A percentile compares a stretch with the other conserved stretches of the same genome.
These are phyloP conservation scores for Backusella australiensis DNA, from an alignment of 192 early-diverging fungal species.

Conservation along the genomic window DNA sequence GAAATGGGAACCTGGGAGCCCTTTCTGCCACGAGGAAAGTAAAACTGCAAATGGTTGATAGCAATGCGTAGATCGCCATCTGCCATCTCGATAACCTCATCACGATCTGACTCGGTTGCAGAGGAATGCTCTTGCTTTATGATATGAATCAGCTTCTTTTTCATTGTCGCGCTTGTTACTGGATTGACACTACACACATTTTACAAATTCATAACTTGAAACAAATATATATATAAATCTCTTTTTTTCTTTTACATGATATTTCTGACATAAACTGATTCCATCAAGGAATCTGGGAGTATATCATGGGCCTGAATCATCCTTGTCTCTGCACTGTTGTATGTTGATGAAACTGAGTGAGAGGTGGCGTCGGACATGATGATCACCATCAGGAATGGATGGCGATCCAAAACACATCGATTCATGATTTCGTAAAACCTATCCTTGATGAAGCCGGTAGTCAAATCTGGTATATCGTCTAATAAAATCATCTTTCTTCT, in stretches of 20 bases:
- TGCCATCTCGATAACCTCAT: not conserved
- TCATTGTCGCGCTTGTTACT: not conserved
- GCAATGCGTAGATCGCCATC: constrained; percentile 11
- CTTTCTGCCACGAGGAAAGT: not conserved
- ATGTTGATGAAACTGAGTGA: not conserved
- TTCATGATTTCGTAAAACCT: not conserved
- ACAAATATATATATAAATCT: not conserved
- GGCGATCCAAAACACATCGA: not conserved
- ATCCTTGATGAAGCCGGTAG: not conserved
- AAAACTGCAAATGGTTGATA: constrained; percentile 13
- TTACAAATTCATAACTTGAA: not conserved
- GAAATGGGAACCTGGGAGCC: not conserved
- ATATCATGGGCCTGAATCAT: not conserved
- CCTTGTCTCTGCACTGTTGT: not conserved
- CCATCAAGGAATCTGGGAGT: not conserved
- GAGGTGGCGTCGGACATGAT: not conserved
- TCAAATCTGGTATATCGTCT: constrained; percentile 12
- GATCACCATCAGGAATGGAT: not conserved
- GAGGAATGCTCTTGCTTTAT: not conserved
- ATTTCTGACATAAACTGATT: not conserved
- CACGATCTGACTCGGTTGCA: not conserved
- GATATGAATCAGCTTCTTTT: not conserved
- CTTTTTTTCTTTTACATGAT: constrained; percentile 5
- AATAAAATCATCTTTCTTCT: constrained; percentile 9
- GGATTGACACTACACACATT: not conserved